A percentile compares a stretch with the other conserved stretches of the same genome.
These are phyloP conservation scores for Fusarium liriodendri DNA, from an alignment of 2,329 filamentous ascomycete species.

Conservation along the genomic window DNA sequence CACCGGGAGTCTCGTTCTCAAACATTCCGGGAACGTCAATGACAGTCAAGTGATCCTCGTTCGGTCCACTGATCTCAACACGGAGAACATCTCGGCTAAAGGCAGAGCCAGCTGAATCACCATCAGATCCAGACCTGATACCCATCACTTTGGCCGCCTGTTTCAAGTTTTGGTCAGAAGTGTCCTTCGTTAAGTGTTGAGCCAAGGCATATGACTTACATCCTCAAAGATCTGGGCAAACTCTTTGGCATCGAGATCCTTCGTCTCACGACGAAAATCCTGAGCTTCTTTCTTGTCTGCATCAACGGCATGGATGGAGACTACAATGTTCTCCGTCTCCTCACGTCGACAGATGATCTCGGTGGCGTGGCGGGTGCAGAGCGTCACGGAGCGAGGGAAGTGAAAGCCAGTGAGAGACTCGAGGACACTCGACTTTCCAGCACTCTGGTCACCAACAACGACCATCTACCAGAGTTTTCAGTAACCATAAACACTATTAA, in stretches of 20 bases:
- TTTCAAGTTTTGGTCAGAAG: not conserved
- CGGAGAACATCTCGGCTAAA: constrained; percentile 60
- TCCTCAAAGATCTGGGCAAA: constrained; percentile 55
- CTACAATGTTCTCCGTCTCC: constrained; percentile 44
- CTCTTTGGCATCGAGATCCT: constrained; percentile 38
- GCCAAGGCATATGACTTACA: constrained; percentile 39
- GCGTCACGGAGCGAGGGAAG: constrained; percentile 56
- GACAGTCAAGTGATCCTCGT: constrained; percentile 60
- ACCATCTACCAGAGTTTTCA: constrained; percentile 67
- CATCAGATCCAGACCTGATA: constrained; percentile 45
- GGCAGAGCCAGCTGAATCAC: constrained; percentile 35
- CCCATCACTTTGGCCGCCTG: constrained; percentile 59
- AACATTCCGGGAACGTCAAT: constrained; percentile 69
- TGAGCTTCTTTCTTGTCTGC: constrained; percentile 17
- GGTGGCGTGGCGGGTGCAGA: constrained; percentile 63
- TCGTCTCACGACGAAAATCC: constrained; percentile 44
- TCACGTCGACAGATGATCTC: constrained; percentile 59
- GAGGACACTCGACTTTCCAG: constrained; percentile 86
- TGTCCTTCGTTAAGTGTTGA: not conserved
- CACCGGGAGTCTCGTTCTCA: constrained; percentile 43
- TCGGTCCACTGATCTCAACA: constrained; percentile 57
- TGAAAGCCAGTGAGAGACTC: constrained; percentile 69
- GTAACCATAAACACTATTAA: not conserved
- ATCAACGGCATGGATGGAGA: constrained; percentile 53
- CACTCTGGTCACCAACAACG: constrained; percentile 86